Evolutionary conservation across 2,329 filamentous ascomycete species (phyloP).

Genomic region (Neospermospora avenae): DNA sequence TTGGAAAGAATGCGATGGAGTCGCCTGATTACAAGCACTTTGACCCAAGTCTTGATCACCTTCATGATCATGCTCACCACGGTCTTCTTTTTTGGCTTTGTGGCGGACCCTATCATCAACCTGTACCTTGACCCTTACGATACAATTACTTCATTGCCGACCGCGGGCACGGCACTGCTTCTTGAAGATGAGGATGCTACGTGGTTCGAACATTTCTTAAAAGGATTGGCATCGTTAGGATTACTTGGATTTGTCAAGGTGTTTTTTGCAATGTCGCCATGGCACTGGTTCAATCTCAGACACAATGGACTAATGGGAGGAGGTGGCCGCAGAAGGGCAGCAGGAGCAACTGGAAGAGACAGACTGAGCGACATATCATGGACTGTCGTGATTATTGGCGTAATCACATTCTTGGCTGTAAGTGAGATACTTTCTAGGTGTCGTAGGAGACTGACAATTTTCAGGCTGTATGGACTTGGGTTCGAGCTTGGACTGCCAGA

Average conservation of each 20-base stretch:
- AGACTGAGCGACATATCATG: constrained; percentile 76
- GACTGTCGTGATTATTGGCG: constrained; percentile 74
- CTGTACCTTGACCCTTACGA: constrained; percentile 78
- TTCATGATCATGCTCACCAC: constrained; percentile 65
- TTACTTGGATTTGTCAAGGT: constrained; percentile 82
- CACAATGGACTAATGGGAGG: constrained; percentile 54
- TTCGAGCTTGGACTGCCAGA: constrained; percentile 68
- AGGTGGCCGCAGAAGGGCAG: constrained; percentile 48
- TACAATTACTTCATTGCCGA: constrained; percentile 48
- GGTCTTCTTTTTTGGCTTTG: constrained; percentile 81
- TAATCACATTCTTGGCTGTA: constrained; percentile 75
- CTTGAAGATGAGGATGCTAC: constrained; percentile 48
- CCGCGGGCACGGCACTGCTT: constrained; percentile 42
- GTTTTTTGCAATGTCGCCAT: constrained; percentile 69
- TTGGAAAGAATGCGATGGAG: constrained; percentile 76
- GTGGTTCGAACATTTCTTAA: constrained; percentile 82
- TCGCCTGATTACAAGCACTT: constrained; percentile 62
- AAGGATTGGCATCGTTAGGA: constrained; percentile 87
- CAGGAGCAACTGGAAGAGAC: constrained; percentile 66
- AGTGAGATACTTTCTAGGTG: constrained; percentile 37
- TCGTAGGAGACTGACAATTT: constrained; percentile 18
- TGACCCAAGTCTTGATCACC: constrained; percentile 69
- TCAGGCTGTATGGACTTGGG: constrained; percentile 77
- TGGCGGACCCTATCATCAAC: constrained; percentile 90
- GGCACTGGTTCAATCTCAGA: constrained; percentile 73